Evolutionary conservation across 2,329 filamentous ascomycete genomes (phyloP).

Genomic region (Dactylonectria estremocensis): DNA sequence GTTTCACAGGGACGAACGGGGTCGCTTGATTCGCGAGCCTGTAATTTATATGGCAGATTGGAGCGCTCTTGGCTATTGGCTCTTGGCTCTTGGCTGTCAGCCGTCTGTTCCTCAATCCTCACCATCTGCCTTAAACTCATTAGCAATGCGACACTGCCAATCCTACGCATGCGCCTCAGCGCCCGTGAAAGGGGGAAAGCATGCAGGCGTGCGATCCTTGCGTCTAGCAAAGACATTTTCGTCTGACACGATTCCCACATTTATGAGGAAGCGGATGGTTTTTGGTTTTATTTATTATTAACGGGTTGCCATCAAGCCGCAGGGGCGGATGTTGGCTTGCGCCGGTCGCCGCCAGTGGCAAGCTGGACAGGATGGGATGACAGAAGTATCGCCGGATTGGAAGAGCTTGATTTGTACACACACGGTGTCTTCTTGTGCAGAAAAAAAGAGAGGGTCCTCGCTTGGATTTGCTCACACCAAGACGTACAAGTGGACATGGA

Average conservation of each 20-base stretch:
- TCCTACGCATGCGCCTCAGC: background rate
- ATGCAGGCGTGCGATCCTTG: conserved; percentile 18
- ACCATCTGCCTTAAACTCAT: background rate
- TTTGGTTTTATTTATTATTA: background rate
- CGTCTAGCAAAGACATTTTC: conserved; percentile 17
- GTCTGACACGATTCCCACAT: conserved; percentile 26
- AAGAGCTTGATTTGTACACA: background rate
- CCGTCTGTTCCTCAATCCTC: conserved; percentile 12
- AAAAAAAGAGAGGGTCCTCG: background rate
- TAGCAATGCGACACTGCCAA: conserved; percentile 11
- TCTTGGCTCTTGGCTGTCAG: conserved; percentile 16
- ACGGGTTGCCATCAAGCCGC: conserved; percentile 23
- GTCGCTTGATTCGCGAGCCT: conserved; percentile 16
- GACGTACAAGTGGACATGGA: too few species aligned
- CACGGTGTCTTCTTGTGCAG: background rate
- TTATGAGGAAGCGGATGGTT: conserved; percentile 8
- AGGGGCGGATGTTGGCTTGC: conserved; percentile 25
- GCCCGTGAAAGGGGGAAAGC: conserved; percentile 2
- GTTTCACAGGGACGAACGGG: conserved; percentile 22
- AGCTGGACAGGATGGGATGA: background rate
- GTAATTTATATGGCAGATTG: conserved; percentile 20
- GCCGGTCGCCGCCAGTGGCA: conserved; percentile 17
- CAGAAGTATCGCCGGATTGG: too few species aligned
- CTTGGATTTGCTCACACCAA: background rate
- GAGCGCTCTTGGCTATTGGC: background rate